Base-by-base conservation (phyloP, 768 basidiomycete species). In the Leccinellum albellum region DNA sequence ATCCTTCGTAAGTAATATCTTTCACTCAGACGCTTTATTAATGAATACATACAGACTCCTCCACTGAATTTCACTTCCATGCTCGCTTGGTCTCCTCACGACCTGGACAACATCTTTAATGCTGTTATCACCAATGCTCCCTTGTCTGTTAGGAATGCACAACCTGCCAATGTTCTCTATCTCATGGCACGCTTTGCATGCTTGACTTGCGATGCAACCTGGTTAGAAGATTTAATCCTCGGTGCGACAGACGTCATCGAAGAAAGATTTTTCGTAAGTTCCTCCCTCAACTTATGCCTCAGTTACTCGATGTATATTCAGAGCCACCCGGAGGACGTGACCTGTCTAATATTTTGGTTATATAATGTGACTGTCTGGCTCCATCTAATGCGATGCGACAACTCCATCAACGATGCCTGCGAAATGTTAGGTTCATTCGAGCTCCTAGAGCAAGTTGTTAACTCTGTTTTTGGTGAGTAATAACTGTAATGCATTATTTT, bases 171-270 rank as follows among this genome's bases (percentile, higher is more conserved):
- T 68, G 85, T 84, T 12, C 75, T 99, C 50, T 97, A 94, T 72
- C 82, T 97, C 75, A 81, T 94, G 51, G 87, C 93, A 13, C 85
- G 94, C 46, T 99, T 96, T 73, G 97, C 97, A n/a, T 88, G 86
- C 61, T 74, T 92, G 28, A 86, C 83, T n/a, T 94, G 93, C 66
- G 93, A 94, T 69, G 85, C 90, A 61, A 85, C 84, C 1, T 94
- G 96, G 91, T 76, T 98, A 24, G 94, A 96, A 70, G 94, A 97
- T 68, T 78, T 99, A 26, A 82, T 98, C 53, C 84, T 95, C 35
- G 90, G 90, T 17, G 92, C 92, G 0, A 89, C 94, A 20, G 94
- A 97, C 70, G 80, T 87, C 37, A 95, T 98, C 32, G 97, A 99
- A 72, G 88, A 91, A 50, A 85, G 84, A 10, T 88, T 97, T 59